A percentile compares a stretch with the other conserved stretches of the same genome.
Evolutionary conservation across 768 basidiomycete genomes (phyloP).

Genomic region (Kwoniella pini): DNA sequence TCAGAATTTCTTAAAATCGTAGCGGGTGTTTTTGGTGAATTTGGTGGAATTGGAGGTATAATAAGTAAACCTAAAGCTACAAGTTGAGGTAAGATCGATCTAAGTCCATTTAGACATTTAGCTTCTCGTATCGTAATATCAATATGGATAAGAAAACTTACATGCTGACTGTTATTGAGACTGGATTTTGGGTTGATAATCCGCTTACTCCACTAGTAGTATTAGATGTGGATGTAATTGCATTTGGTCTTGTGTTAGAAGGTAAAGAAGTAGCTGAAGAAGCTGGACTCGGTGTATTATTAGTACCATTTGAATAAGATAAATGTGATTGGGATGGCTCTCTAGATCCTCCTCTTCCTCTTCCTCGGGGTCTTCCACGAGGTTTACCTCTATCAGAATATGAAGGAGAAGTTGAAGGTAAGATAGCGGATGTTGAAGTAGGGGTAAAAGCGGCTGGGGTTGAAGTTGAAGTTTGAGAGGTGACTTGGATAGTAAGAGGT

Average conservation of each 20-base stretch:
- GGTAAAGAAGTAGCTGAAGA: not conserved
- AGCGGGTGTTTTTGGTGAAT: conserved; percentile 19
- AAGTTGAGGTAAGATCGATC: conserved; percentile 21
- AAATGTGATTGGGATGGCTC: not conserved
- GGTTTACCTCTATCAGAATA: conserved; percentile 26
- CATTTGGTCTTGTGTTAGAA: not conserved
- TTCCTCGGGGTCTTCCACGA: conserved; percentile 27
- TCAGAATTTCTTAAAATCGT: conserved; percentile 19
- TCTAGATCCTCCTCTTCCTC: conserved; percentile 26
- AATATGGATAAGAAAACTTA: conserved; percentile 8
- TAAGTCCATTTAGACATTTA: not conserved
- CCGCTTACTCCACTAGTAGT: not conserved
- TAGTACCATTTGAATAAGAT: not conserved
- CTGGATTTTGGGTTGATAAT: conserved; percentile 7
- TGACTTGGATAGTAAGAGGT: not conserved
- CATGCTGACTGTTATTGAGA: conserved; percentile 16
- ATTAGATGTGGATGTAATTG: not conserved
- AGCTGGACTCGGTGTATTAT: conserved; percentile 4
- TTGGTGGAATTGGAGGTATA: not conserved
- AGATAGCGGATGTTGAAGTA: not conserved
- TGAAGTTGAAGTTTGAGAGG: not conserved
- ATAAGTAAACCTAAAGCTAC: conserved; percentile 15
- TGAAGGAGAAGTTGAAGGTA: not conserved
- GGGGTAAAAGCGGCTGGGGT: not conserved
- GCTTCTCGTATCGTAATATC: not conserved